Base-by-base conservation (phyloP, 2,329 filamentous ascomycete species). In the Penicillium sp. region DNA sequence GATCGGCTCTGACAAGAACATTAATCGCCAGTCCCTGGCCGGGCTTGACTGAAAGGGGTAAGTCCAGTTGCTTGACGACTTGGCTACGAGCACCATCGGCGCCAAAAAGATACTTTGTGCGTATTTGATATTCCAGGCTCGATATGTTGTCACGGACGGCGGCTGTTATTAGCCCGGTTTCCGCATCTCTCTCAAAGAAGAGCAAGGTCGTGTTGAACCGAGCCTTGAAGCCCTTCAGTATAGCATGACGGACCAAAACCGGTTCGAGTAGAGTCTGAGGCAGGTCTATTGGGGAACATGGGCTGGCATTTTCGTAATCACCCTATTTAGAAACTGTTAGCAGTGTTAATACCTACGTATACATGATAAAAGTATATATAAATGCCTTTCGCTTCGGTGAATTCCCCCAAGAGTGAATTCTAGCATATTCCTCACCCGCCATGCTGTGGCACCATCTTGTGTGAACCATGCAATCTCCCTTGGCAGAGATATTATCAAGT, bases 61-160 rank as follows among this genome's bases (percentile, higher is more conserved):
- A 71, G 12, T 76, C 65, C 1, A 82, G 68, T 59, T 81, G 73
- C 12, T 70, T 65, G 35, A 80, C 67, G 5, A 82, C 71, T 56
- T 69, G 72, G 64, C 76, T 81, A 46, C 75, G 66, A 1, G 71
- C 79, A 16, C 77, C 84, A 64, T 87, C 84, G 42, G 79, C 81
- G 2, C 83, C 84, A 59, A 86, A 83, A 7, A 87, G 70, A 60
- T 82, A 86, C 52, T 78, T 79, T 0, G 81, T 78, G 6, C 74
- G 71, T 40, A 86, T 75, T 26, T 63, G 60, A 65, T 81, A 83
- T 12, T 68, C 59, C 1, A 60, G 28, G 0, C 68, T 66, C 0
- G 74, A 69, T 6, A 77, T 42, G 6, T 68, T 69, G 55, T 79
- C 76, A 7, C 63, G 63, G 1, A 79, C 58, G 0, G 54, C 72